Conservation (phyloP, 345 rosid species). For the Excoecaria cochinchinensis region DNA sequence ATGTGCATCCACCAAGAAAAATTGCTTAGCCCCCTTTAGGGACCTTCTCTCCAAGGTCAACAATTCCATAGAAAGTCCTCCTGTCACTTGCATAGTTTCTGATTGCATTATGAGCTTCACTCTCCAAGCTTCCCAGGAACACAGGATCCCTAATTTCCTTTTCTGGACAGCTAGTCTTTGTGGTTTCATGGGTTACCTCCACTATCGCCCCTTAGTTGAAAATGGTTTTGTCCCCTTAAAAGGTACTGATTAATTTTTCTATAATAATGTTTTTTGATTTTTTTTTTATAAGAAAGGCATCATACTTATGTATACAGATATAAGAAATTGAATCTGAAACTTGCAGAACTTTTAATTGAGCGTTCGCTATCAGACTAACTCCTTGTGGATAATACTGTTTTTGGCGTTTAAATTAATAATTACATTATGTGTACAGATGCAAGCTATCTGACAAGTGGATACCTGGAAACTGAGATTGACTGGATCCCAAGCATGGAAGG, state of each 20-base stretch:
- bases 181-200: constrained; percentile 8
- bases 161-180: constrained; percentile 18
- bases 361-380: too few relatives aligned
- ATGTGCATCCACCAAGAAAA: constrained; percentile 9
- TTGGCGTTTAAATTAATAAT: not conserved
- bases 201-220: constrained; percentile 6
- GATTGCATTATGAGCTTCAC: constrained; percentile 17
- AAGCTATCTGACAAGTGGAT: constrained; percentile 19
- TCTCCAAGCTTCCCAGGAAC: not conserved
- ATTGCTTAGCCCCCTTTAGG: constrained; percentile 12
- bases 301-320: too few relatives aligned
- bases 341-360: too few relatives aligned
- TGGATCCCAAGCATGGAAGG: constrained; percentile 17
- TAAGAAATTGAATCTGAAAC: too few relatives aligned
- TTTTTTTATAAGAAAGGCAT: not conserved
- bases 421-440: constrained; percentile 9
- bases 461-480: constrained; percentile 16
- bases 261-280: too few relatives aligned
- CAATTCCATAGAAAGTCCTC: constrained; percentile 4
- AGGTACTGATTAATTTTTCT: not conserved
- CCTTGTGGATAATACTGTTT: not conserved
- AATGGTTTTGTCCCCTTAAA: constrained; percentile 8
- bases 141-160: not conserved
- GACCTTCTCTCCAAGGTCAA: not conserved
- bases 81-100: constrained; percentile 17